Evolutionary conservation across 2,329 filamentous ascomycete species (phyloP), one percentile per base, ranked within the genome.

Genomic region (Biscogniauxia mediterranea): DNA sequence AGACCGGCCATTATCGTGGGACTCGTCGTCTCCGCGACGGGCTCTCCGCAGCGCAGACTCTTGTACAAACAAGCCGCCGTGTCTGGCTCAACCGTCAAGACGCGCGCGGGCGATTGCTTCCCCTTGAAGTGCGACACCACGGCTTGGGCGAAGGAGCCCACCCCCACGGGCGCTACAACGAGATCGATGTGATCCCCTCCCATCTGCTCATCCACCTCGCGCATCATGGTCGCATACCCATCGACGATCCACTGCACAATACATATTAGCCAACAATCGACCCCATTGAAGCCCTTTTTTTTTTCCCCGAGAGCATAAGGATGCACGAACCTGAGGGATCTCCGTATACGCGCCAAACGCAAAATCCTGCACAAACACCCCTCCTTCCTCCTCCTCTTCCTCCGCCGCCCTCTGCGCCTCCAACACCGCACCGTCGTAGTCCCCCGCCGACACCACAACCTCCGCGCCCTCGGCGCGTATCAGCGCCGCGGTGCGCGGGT

Each of bases 161-260:
- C 89, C 0, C 90, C 90, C 1, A 90, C 87, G 0, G 89, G 87
- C 0, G 82, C 81, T 15, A 93, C 72, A 26, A 87, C 80, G 3
- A 84, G 73, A 13, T 81, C 76, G 5, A 73, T 64, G 2, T 67
- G 62, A 0, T 76, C 63, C 1, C 67, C 71, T 0, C 74, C 67
- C 1, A 88, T 68, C 68, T 92, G 89, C 20, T 78, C 71, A 55
- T 91, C 88, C 0, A 85, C 77, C 70, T 93, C 91, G 7, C 74
- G 70, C 66, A 92, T 77, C 82, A 93, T 87, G 0, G 89, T 92
- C 4, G 79, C 80, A 69, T 93, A 93, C 0, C 90, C 91, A 58
- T 93, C 86, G 0, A 91, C 87, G 20, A 93, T 89, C 88, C 88
- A 92, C 72, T 84, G 52, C 23, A 23, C 5, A 5, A 23, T 5